Conservation (phyloP, 163 green algal species). For the Volvox carteri region DNA sequence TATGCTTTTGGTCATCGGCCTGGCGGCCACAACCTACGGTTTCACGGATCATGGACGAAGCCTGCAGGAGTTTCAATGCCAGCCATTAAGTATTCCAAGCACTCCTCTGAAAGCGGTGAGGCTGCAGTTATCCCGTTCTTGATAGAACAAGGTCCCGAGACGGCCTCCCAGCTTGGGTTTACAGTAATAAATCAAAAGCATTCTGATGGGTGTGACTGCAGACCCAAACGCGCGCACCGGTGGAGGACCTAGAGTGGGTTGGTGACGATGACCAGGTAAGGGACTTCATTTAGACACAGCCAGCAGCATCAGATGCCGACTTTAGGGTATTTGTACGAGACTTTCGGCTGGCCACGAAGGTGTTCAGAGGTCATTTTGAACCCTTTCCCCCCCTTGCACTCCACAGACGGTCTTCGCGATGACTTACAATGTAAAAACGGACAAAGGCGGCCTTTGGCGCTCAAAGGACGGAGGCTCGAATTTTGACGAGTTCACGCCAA, state of each 20-base stretch:
- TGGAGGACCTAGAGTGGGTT: constrained; percentile 69
- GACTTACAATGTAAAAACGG: constrained; percentile 52
- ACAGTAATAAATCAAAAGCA: neutral
- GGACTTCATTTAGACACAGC: too few relatives aligned
- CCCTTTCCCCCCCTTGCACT: too few relatives aligned
- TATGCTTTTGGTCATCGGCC: neutral
- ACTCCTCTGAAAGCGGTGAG: constrained; percentile 56
- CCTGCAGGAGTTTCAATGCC: neutral
- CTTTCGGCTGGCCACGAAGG: too few relatives aligned
- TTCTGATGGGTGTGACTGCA: neutral
- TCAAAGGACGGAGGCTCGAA: constrained; percentile 63
- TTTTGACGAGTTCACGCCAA: constrained; percentile 62
- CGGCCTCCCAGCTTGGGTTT: neutral
- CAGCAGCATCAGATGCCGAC: too few relatives aligned
- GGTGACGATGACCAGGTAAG: constrained; percentile 71
- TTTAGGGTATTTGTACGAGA: too few relatives aligned
- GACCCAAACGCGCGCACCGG: constrained; percentile 45
- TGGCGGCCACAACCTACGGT: neutral
- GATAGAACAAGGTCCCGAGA: neutral
- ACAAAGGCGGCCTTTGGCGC: constrained; percentile 61
- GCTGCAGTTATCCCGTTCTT: neutral
- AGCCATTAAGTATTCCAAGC: constrained; percentile 19
- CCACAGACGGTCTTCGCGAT: constrained; percentile 70
- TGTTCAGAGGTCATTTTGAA: too few relatives aligned
- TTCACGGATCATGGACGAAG: neutral